Conservation (phyloP, 805 yeast species). For the Wickerhamomyces silvicola region DNA sequence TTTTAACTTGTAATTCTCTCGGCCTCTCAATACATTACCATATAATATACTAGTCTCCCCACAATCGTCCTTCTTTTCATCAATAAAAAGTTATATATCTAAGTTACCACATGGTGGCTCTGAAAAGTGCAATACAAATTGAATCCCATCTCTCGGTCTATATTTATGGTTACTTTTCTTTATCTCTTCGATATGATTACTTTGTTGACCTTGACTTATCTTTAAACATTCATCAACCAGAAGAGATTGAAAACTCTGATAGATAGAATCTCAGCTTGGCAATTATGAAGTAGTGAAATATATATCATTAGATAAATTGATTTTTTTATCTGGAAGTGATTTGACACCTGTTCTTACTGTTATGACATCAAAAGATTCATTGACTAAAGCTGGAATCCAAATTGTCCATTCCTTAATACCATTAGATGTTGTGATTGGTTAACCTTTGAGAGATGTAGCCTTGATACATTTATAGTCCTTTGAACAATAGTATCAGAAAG, state of each 20-base stretch:
- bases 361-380: constrained; percentile 29
- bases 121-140: constrained; percentile 57
- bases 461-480: constrained; percentile 1
- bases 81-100: constrained; percentile 45
- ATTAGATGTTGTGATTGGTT: constrained; percentile 56
- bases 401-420: constrained; percentile 80
- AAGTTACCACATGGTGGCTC: constrained; percentile 92
- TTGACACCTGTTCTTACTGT: constrained; percentile 80
- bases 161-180: constrained; percentile 13
- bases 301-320: constrained; percentile 45
- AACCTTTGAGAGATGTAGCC: constrained; percentile 35
- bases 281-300: constrained; percentile 76
- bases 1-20: constrained; percentile 45
- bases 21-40: constrained; percentile 45
- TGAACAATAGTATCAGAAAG: constrained; percentile 4
- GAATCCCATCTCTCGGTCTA: constrained; percentile 28
- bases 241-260: constrained; percentile 58
- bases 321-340: constrained; percentile 49
- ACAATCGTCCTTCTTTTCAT: constrained; percentile 22
- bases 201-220: constrained; percentile 3
- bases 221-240: constrained; percentile 13
- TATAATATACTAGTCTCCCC: constrained; percentile 8
- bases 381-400: too few species aligned
- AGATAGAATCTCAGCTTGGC: constrained; percentile 83
- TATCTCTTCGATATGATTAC: constrained; percentile 6